phyloP scores from a whole-genome alignment of 352 stramenopile genomes.

The Pythium apleroticum region DNA sequence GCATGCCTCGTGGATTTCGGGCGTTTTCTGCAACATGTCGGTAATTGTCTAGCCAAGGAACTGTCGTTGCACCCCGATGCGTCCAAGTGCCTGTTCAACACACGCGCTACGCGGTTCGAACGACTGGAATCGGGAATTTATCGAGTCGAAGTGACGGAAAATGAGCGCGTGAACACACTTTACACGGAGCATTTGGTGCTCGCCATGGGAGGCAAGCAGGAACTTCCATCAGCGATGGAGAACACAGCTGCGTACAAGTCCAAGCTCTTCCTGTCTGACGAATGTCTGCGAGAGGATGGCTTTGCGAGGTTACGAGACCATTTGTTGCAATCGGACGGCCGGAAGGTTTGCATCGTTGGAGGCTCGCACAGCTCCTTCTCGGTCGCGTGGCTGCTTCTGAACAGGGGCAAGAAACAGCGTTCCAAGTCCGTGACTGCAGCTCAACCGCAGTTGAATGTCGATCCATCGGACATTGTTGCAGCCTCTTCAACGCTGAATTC shows the following conservation, averaged over 20 bases:
- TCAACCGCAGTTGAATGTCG: background rate
- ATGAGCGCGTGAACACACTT: slow-evolving; percentile 38
- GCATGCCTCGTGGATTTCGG: slow-evolving; percentile 64
- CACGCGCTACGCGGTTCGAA: slow-evolving; percentile 46
- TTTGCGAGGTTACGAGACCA: slow-evolving; percentile 49
- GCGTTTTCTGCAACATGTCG: slow-evolving; percentile 62
- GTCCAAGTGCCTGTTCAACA: slow-evolving; percentile 54
- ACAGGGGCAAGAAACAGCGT: slow-evolving; percentile 39
- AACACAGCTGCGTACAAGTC: slow-evolving; percentile 31
- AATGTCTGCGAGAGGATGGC: slow-evolving; percentile 60
- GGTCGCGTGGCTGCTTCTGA: slow-evolving; percentile 75
- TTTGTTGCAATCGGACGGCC: slow-evolving; percentile 40
- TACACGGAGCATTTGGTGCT: slow-evolving; percentile 66
- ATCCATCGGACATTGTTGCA: background rate
- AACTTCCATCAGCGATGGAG: slow-evolving; percentile 36
- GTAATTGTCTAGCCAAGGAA: slow-evolving; percentile 42
- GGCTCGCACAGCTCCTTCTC: slow-evolving; percentile 88
- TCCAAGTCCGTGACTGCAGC: slow-evolving; percentile 8
- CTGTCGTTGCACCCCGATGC: slow-evolving; percentile 38
- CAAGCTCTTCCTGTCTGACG: slow-evolving; percentile 73
- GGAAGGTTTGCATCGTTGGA: slow-evolving; percentile 80
- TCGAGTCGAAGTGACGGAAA: slow-evolving; percentile 41
- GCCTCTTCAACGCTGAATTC: background rate
- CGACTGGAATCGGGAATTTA: slow-evolving; percentile 48
- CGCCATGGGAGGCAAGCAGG: slow-evolving; percentile 65